Conservation (phyloP, 352 stramenopile genomes). For the Globisporangium nunn region DNA sequence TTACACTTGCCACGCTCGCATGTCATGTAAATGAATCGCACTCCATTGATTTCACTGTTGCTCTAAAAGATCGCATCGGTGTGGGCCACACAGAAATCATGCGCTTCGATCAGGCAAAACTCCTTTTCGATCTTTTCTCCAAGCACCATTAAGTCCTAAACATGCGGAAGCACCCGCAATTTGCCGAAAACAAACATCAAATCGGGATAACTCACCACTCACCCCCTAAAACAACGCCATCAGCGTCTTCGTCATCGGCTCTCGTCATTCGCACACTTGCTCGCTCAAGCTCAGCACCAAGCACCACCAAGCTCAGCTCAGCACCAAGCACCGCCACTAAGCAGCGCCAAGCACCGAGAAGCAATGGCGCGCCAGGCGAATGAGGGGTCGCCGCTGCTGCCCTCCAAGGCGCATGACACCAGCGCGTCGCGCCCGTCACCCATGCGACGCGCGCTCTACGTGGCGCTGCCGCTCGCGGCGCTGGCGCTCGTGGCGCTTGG, state of each 20-base stretch:
- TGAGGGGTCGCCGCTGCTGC: constrained; percentile 54
- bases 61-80: background rate
- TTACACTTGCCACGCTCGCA: too few species aligned
- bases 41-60: background rate
- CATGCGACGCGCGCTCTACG: constrained; percentile 42
- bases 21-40: too few species aligned
- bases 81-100: background rate
- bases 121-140: background rate
- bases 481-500: constrained; percentile 43
- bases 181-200: background rate
- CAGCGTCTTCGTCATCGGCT: background rate
- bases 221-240: background rate
- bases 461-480: constrained; percentile 42
- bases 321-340: background rate
- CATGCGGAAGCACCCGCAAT: too few species aligned
- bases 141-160: background rate
- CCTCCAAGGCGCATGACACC: constrained; percentile 12
- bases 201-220: background rate
- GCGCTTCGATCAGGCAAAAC: background rate
- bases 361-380: constrained; percentile 14
- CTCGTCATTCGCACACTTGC: background rate
- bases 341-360: background rate
- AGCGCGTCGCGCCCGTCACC: constrained; percentile 5
- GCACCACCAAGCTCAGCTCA: background rate
- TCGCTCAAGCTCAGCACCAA: background rate